A percentile compares a stretch with the other conserved stretches of the same genome.
Conservation (phyloP, 106 monocot genomes). For the Dactylorhiza incarnata region DNA sequence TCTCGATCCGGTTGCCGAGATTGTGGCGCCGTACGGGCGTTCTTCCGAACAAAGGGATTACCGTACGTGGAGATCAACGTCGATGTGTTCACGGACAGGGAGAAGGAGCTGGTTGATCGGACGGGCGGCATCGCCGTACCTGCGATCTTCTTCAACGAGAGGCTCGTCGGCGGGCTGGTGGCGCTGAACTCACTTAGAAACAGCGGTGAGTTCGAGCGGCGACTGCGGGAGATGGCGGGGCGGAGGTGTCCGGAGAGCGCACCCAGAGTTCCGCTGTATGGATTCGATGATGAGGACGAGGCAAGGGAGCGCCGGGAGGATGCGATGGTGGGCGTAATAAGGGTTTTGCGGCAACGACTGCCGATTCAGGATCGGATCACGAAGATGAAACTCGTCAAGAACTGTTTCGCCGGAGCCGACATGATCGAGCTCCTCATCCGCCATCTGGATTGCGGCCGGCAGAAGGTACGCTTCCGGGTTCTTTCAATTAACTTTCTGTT, state of each 20-base stretch:
- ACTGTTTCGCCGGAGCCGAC: slow-evolving; percentile 79
- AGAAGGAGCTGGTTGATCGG: slow-evolving; percentile 57
- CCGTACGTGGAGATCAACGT: slow-evolving; percentile 90
- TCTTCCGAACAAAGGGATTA: slow-evolving; percentile 48
- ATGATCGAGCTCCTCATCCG: slow-evolving; percentile 69
- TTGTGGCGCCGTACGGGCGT: slow-evolving; percentile 66
- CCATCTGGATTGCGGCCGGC: slow-evolving; percentile 72
- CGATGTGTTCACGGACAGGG: slow-evolving; percentile 83
- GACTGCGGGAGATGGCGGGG: slow-evolving; percentile 50
- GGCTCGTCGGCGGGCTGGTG: slow-evolving; percentile 67
- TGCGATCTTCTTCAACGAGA: slow-evolving; percentile 85
- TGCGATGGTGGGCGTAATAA: slow-evolving; percentile 36
- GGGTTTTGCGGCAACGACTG: slow-evolving; percentile 48
- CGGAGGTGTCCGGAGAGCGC: slow-evolving; percentile 54
- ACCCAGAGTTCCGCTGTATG: slow-evolving; percentile 60
- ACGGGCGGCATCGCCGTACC: slow-evolving; percentile 60
- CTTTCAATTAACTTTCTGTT: slow-evolving; percentile 2
- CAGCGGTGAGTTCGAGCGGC: slow-evolving; percentile 79
- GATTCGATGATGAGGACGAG: slow-evolving; percentile 53
- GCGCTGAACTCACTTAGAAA: slow-evolving; percentile 78
- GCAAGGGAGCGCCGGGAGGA: slow-evolving; percentile 15
- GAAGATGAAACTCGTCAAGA: slow-evolving; percentile 79
- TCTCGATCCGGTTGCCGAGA: slow-evolving; percentile 89
- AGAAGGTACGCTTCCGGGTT: slow-evolving; percentile 33
- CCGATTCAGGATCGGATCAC: slow-evolving; percentile 72